Evolutionary conservation across 1,139 yeast genomes (phyloP).

Genomic region (Schwanniomyces etchellsii): DNA sequence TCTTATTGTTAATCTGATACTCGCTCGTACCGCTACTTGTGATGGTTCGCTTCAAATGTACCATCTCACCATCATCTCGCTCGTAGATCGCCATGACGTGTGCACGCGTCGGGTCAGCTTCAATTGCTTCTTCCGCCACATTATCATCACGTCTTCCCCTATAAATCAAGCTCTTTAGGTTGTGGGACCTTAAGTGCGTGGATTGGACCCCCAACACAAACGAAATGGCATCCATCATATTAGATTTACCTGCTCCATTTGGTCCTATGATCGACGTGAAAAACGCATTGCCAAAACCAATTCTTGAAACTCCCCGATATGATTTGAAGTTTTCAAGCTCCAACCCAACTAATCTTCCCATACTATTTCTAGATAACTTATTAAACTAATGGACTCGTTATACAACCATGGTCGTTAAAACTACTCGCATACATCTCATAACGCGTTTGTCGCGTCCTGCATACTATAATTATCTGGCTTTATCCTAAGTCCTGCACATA

Average conservation of each 20-base stretch:
- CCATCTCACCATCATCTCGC: constrained; percentile 49
- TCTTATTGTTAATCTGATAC: constrained; percentile 59
- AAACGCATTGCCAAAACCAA: constrained; percentile 77
- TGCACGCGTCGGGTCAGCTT: constrained; percentile 54
- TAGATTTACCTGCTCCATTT: constrained; percentile 96
- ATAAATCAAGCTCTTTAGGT: constrained; percentile 72
- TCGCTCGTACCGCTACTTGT: constrained; percentile 56
- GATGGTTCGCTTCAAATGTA: constrained; percentile 53
- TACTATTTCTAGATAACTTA: no score
- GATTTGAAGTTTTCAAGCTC: constrained; percentile 88
- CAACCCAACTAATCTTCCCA: constrained; percentile 76
- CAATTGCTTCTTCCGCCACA: constrained; percentile 11
- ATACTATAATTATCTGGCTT: no score
- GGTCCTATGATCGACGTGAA: constrained; percentile 96
- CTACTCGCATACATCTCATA: no score
- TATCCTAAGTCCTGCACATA: no score
- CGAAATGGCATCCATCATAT: constrained; percentile 97
- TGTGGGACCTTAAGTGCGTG: constrained; percentile 68
- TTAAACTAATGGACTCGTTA: no score
- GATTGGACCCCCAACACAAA: constrained; percentile 88
- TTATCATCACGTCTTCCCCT: constrained; percentile 45
- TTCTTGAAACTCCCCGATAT: constrained; percentile 66
- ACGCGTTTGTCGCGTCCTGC: no score
- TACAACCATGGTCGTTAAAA: no score
- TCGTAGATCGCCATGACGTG: constrained; percentile 80